A percentile compares a stretch with the other conserved stretches of the same genome.
These are phyloP conservation scores for Asterionellopsis glacialis DNA, from an alignment of 108 stramenopile genomes.

Conservation along the genomic window DNA sequence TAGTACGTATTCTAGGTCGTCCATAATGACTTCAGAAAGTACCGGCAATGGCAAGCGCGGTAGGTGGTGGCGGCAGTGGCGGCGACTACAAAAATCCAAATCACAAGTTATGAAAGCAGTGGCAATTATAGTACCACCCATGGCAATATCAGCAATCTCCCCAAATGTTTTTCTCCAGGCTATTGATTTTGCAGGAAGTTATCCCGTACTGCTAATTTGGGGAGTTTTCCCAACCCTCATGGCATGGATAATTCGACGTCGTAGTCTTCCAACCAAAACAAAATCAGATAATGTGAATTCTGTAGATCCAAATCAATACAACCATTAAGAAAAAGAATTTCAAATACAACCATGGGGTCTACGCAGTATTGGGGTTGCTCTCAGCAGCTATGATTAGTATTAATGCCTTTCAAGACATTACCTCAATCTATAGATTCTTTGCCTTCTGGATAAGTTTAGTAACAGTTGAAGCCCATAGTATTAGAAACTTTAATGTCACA, in stretches of 20 bases:
- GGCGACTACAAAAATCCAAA: no score
- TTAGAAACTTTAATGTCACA: no score
- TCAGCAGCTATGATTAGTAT: background rate
- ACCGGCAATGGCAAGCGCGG: background rate
- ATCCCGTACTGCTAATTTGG: conserved; percentile 13
- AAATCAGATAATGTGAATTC: no score
- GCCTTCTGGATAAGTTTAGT: no score
- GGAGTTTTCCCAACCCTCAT: conserved; percentile 10
- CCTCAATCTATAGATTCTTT: background rate
- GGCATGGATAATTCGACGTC: background rate
- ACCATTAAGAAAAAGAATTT: no score
- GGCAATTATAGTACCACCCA: conserved; percentile 3
- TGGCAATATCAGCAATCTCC: conserved; percentile 7
- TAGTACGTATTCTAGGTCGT: background rate
- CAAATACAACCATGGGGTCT: background rate
- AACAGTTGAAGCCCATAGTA: no score
- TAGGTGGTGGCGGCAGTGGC: no score
- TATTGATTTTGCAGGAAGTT: conserved; percentile 20
- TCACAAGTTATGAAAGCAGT: background rate
- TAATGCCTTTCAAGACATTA: background rate
- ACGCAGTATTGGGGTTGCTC: background rate
- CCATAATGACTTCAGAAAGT: background rate
- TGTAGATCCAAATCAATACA: no score
- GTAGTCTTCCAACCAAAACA: no score
- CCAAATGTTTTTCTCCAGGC: conserved; percentile 10